Percentiles rank a stretch among this genome's conserved stretches.
These are phyloP conservation scores for Ballota nigra DNA, from an alignment of 257 asterid genomes.

Conservation along the genomic window DNA sequence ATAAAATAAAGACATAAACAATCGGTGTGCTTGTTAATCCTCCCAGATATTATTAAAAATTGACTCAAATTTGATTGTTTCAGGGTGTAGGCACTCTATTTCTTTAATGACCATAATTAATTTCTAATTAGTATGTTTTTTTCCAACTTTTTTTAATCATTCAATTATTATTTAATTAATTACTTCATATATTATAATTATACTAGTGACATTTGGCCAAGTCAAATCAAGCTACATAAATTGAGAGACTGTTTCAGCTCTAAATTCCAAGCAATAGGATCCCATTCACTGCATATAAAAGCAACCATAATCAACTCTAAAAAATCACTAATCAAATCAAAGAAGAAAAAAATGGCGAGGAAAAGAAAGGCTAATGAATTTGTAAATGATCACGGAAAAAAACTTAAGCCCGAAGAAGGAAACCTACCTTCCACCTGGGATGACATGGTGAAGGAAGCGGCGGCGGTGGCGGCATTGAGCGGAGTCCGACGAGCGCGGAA, in stretches of 20 bases:
- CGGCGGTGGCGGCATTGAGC: conserved; percentile 39
- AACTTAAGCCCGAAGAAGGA: conserved; percentile 20
- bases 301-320: conserved; percentile 8
- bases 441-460: conserved; percentile 57
- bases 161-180: too few species aligned
- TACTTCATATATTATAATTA: too few species aligned
- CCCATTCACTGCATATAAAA: conserved; percentile 24
- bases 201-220: conserved; percentile 21
- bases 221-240: neutral
- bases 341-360: conserved; percentile 44
- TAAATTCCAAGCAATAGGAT: conserved; percentile 19
- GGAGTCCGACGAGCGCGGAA: conserved; percentile 51
- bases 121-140: too few species aligned
- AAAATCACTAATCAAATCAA: neutral
- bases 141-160: too few species aligned
- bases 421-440: conserved; percentile 32
- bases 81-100: neutral
- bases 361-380: conserved; percentile 51
- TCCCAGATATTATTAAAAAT: neutral
- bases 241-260: conserved; percentile 32
- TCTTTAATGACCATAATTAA: neutral
- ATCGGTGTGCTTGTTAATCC: neutral
- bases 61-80: neutral
- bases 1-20: conserved; percentile 9
- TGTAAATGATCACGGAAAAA: conserved; percentile 20